Percentiles rank a stretch among this genome's conserved stretches.
These are phyloP conservation scores for Hura crepitans DNA, from an alignment of 441 rosid species.

Conservation along the genomic window DNA sequence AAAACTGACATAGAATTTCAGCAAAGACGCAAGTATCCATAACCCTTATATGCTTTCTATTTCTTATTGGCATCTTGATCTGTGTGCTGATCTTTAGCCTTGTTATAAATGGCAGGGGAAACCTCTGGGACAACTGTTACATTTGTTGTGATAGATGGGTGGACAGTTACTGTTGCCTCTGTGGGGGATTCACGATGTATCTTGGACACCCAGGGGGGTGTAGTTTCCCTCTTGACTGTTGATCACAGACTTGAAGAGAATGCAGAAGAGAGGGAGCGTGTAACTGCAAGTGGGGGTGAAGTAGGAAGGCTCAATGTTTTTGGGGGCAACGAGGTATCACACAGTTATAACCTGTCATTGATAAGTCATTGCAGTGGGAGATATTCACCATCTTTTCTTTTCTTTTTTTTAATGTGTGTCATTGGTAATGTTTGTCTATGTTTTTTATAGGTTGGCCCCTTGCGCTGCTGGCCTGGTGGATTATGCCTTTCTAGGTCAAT, in stretches of 20 bases:
- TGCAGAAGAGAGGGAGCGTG: slow-evolving; percentile 93
- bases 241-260: slow-evolving; percentile 97
- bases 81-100: slow-evolving; percentile 23
- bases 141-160: slow-evolving; percentile 87
- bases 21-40: slow-evolving; percentile 53
- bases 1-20: slow-evolving; percentile 97
- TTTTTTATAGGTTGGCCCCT: slow-evolving; percentile 76
- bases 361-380: slow-evolving; percentile 4
- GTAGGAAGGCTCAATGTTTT: slow-evolving; percentile 90
- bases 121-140: slow-evolving; percentile 98
- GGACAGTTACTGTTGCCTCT: slow-evolving; percentile 97
- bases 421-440: slow-evolving; percentile 16
- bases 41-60: slow-evolving; percentile 5
- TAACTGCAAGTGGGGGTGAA: slow-evolving; percentile 99
- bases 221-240: slow-evolving; percentile 85
- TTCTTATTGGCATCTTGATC: slow-evolving; percentile 13
- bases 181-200: slow-evolving; percentile 98
- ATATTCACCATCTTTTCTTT: not conserved
- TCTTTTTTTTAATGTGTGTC: slow-evolving; percentile 15
- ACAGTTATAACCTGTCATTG: not conserved
- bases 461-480: slow-evolving; percentile 99
- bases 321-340: slow-evolving; percentile 84
- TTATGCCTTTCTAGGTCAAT: slow-evolving; percentile 95
- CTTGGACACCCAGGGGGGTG: slow-evolving; percentile 88
- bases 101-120: slow-evolving; percentile 56